Percentiles rank a stretch among this genome's conserved stretches.
Evolutionary conservation across 192 early-diverging fungal genomes (phyloP).

Genomic region (Spinellus fusiger): DNA sequence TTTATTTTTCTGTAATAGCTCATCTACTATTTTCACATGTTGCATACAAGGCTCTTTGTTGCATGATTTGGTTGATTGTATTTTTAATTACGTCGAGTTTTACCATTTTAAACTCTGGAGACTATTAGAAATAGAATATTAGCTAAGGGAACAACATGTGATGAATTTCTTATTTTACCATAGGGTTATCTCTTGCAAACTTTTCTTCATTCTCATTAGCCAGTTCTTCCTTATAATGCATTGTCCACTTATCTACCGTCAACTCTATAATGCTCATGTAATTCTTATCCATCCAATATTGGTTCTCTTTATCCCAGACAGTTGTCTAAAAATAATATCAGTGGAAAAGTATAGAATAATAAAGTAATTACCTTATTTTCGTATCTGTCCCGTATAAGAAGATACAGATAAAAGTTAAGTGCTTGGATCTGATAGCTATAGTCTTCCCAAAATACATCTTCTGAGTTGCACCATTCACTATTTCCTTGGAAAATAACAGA

Average conservation of each 20-base stretch:
- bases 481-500: slow-evolving; percentile 26
- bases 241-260: not conserved
- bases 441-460: slow-evolving; percentile 31
- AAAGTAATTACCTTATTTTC: slow-evolving; percentile 37
- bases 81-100: not conserved
- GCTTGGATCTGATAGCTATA: slow-evolving; percentile 41
- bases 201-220: not conserved
- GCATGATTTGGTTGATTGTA: not conserved
- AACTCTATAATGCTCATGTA: not conserved
- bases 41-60: not conserved
- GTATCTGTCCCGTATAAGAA: slow-evolving; percentile 38
- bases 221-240: too few relatives aligned
- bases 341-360: too few relatives aligned
- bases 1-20: not conserved
- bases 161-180: not conserved
- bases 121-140: not conserved
- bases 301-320: not conserved
- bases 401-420: slow-evolving; percentile 42
- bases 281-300: not conserved
- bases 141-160: not conserved
- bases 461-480: slow-evolving; percentile 16
- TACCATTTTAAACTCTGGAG: not conserved
- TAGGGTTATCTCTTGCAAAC: not conserved
- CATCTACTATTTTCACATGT: too few relatives aligned
- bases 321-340: not conserved